Evolutionary conservation across 2,329 filamentous ascomycete species (phyloP).

Genomic region (Pseudogymnoascus sp.): DNA sequence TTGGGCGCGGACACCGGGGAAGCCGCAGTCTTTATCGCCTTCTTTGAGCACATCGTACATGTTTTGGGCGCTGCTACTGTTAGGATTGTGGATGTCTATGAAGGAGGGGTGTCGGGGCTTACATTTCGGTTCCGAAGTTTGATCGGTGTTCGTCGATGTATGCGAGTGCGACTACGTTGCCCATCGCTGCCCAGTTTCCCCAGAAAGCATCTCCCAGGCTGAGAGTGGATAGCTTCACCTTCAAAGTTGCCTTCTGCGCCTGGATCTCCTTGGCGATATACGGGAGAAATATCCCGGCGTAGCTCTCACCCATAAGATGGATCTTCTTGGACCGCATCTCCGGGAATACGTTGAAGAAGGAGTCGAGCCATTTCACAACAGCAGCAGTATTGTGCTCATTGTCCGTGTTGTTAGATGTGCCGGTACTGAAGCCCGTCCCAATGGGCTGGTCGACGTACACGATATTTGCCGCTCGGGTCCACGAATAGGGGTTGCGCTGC

Average conservation of each 20-base stretch:
- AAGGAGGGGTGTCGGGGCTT: not conserved
- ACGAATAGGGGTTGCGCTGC: slow-evolving; percentile 25
- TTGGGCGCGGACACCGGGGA: not conserved
- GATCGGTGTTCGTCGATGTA: not conserved
- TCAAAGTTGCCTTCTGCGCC: not conserved
- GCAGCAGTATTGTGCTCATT: not conserved
- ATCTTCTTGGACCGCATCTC: slow-evolving; percentile 2
- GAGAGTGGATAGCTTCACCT: not conserved
- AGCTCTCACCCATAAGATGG: slow-evolving; percentile 13
- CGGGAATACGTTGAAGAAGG: slow-evolving; percentile 10
- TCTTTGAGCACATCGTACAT: not conserved
- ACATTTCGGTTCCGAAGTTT: slow-evolving; percentile 1
- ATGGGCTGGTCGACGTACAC: slow-evolving; percentile 29
- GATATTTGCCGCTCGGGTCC: slow-evolving; percentile 27
- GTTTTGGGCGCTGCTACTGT: not conserved
- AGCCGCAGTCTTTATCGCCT: slow-evolving; percentile 9
- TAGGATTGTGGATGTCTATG: not conserved
- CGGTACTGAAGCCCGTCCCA: slow-evolving; percentile 26
- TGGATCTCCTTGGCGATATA: slow-evolving; percentile 10
- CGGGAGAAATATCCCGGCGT: slow-evolving; percentile 8
- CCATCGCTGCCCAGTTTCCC: slow-evolving; percentile 5
- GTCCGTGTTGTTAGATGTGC: not conserved
- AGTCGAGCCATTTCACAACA: slow-evolving; percentile 3
- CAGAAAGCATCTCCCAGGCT: slow-evolving; percentile 1
- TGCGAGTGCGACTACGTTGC: not conserved